phyloP scores from a whole-genome alignment of 1,139 yeast genomes.

The Pichia terricola region DNA sequence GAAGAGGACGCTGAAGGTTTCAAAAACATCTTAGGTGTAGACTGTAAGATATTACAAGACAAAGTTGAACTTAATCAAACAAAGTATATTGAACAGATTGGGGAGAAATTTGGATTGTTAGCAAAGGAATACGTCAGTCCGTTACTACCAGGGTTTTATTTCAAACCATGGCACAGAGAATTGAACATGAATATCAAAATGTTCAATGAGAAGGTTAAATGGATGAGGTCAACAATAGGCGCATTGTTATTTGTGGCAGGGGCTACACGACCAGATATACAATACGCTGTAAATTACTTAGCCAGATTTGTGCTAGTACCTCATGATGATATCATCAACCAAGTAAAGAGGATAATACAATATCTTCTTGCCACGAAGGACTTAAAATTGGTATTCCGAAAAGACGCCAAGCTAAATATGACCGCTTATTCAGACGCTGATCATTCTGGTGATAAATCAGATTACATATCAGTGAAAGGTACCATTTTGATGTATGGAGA shows the following conservation, averaged over 20 bases:
- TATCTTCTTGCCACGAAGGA: background rate
- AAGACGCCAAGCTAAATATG: background rate
- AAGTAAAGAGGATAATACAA: background rate
- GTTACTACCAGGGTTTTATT: background rate
- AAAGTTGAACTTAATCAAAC: background rate
- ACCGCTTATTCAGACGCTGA: background rate
- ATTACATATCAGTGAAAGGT: background rate
- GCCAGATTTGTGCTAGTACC: background rate
- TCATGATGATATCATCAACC: background rate
- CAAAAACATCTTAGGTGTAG: slow-evolving; percentile 1
- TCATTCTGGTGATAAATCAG: background rate
- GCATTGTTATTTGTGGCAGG: background rate
- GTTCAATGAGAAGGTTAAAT: background rate
- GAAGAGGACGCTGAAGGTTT: background rate
- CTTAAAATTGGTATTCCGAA: background rate
- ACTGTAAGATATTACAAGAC: background rate
- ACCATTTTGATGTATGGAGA: background rate
- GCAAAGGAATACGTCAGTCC: background rate
- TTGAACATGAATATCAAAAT: background rate
- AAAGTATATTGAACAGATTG: background rate
- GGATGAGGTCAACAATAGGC: background rate
- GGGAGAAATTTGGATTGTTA: background rate
- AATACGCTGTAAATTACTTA: background rate
- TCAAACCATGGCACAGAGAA: background rate
- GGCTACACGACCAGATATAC: background rate